A percentile compares a stretch with the other conserved stretches of the same genome.
Evolutionary conservation across 306 rosid species (phyloP).

Genomic region (barrel medic (Medicago truncatula)): DNA sequence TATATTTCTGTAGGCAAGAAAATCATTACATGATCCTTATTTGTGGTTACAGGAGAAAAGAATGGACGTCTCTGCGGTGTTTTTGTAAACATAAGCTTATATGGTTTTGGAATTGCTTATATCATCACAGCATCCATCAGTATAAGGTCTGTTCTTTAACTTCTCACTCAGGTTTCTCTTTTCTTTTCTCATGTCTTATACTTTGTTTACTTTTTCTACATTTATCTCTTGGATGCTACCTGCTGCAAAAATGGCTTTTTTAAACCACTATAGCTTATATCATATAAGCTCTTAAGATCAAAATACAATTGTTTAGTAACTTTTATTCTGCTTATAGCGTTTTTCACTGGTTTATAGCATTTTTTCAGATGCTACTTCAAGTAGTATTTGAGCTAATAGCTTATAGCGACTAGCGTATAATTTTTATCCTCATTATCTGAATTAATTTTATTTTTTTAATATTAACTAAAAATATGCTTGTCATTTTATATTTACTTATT

Average conservation of each 20-base stretch:
- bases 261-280: background rate
- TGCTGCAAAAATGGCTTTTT: background rate
- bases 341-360: too few relatives aligned
- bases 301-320: background rate
- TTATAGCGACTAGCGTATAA: too few relatives aligned
- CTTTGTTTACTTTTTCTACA: background rate
- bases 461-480: too few relatives aligned
- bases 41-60: constrained; percentile 47
- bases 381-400: background rate
- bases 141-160: constrained; percentile 50
- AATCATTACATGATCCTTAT: constrained; percentile 6
- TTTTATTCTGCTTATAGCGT: background rate
- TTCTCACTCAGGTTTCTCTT: constrained; percentile 3
- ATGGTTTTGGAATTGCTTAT: constrained; percentile 68
- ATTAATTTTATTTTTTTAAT: too few relatives aligned
- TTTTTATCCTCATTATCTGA: too few relatives aligned
- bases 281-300: background rate
- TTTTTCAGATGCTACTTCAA: background rate
- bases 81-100: constrained; percentile 53
- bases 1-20: background rate
- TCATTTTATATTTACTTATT: too few relatives aligned
- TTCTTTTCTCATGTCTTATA: constrained; percentile 19
- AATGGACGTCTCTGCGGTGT: constrained; percentile 45
- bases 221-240: background rate
- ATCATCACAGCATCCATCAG: constrained; percentile 59